Evolutionary conservation across 192 early-diverging fungal species (phyloP), one percentile per base, ranked within the genome.

Genomic region (Linnemannia exigua): DNA sequence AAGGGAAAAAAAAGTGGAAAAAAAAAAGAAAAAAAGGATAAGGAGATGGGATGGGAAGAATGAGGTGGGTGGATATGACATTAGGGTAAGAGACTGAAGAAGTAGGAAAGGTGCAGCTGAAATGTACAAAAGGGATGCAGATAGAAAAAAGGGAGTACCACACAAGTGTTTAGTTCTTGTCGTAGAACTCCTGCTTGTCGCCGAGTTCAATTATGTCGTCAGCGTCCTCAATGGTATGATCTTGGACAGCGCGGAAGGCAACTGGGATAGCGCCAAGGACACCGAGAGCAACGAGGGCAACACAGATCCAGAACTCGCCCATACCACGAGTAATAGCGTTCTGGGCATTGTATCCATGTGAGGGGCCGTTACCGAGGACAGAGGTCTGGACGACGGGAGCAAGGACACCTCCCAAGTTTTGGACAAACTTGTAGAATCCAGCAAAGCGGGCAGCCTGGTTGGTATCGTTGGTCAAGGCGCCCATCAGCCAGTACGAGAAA

Each of bases 401-500:
- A 58, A 86, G 58, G 70, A 86, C 74, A 77, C 84, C 74, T 73
- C 84, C 84, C 78, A 86, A 80, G 78, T 86, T 86, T 61, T 86
- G 84, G 70, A 79, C 66, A 46, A 79, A 86, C 74, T 86, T 86
- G 75, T 86, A 86, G 84, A 86, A 86, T 72, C 84, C 97, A 76
- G 92, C 91, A 79, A 92, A 96, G 63, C 94, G 94, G 46, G 95
- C 90, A 81, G 93, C 90, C 78, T 89, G 83, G 82, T 92, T 91
- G 79, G 91, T 91, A 84, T 98, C 95, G 89, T 97, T 97, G 46
- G 95, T 93, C 68, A 96, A 88, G 48, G 96, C 91, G 25, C 96
- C 97, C 82, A 98, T 93, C 41, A 98, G 82, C 96, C 96, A 98
- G 93, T 98, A 97, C 1, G 88, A 80, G 80, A 79, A 89, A 67